phyloP scores from a whole-genome alignment of 331 rosid species.

The Erythrophleum ivorense region DNA sequence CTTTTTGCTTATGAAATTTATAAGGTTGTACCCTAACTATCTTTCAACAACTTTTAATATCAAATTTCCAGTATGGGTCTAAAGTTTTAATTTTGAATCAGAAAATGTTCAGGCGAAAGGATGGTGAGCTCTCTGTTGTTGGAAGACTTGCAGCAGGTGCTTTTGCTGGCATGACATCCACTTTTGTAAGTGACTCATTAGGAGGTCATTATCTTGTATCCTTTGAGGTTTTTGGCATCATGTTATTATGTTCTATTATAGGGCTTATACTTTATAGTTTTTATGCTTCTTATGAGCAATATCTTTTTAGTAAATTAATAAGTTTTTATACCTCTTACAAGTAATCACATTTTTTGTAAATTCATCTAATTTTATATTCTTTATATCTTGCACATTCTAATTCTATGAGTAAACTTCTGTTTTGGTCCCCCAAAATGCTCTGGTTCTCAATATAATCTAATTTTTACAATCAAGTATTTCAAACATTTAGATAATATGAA shows the following conservation, averaged over 20 bases:
- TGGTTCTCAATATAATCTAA: background rate
- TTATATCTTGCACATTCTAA: conserved; percentile 8
- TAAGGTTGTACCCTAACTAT: conserved; percentile 59
- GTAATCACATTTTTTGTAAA: conserved; percentile 3
- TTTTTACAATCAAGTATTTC: background rate
- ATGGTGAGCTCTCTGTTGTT: conserved; percentile 82
- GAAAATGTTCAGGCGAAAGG: conserved; percentile 71
- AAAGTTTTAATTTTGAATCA: conserved; percentile 46
- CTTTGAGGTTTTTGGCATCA: conserved; percentile 18
- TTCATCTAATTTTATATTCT: background rate
- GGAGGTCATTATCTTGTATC: conserved; percentile 29
- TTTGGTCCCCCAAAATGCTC: background rate
- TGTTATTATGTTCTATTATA: conserved; percentile 12
- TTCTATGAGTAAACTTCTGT: background rate
- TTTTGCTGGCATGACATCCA: conserved; percentile 97
- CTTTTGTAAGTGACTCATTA: conserved; percentile 66
- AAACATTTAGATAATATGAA: background rate
- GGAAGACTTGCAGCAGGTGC: conserved; percentile 97
- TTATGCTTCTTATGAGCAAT: conserved; percentile 7
- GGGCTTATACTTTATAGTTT: background rate
- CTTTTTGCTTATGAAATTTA: conserved; percentile 88
- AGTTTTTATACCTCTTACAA: background rate
- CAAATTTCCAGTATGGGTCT: conserved; percentile 35
- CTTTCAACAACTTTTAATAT: conserved; percentile 33
- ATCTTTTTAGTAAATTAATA: background rate